Base-by-base conservation (phyloP, 176 grass and related monocot genomes). In the Carex scoparia region DNA sequence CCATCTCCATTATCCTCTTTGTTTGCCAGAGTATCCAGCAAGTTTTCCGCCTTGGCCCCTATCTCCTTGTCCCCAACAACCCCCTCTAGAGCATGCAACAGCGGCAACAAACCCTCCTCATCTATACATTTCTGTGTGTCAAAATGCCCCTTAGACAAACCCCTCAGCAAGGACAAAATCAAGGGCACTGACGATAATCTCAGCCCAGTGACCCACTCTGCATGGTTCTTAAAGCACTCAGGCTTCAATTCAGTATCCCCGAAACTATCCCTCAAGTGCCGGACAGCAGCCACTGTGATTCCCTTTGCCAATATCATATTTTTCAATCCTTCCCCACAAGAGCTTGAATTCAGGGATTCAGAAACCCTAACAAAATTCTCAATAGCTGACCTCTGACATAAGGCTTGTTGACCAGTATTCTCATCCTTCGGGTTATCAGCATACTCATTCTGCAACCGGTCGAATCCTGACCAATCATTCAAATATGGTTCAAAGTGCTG, bases 331-430 rank as follows among this genome's bases (percentile, higher is more conserved):
- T 98, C 95, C 73, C 95, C 93, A 4, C 93, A 95, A 4, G 93
- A 98, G 89, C 95, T 98, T 67, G 95, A 93, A 87, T 95, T 94
- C 56, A 98, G 92, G 38, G 95, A 98, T 89, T 98, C 95, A n/a
- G 95, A 98, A 30, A 98, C 95, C 79, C 93, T 77, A 76, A 98
- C 91, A 84, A 98, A 98, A 73, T 98, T 98, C 55, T 95, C 95
- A 23, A 98, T 75, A 81, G 93, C 91, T 80, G 91, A 98, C 82
- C 70, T 90, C 85, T 98, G 91, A 38, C 84, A 89, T 40, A 89
- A 88, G 61, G 88, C 89, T 68, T 92, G 82, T 88, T 68, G 83
- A 78, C 87, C 88, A 78, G 93, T 88, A 71, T n/a, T 86, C 37
- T 92, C 88, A 88, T 98, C 91, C 89, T 98, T 94, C 44, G 80